A percentile compares a stretch with the other conserved stretches of the same genome.
phyloP scores from a whole-genome alignment of 257 asterid genomes.

The Galeopsis tetrahit region DNA sequence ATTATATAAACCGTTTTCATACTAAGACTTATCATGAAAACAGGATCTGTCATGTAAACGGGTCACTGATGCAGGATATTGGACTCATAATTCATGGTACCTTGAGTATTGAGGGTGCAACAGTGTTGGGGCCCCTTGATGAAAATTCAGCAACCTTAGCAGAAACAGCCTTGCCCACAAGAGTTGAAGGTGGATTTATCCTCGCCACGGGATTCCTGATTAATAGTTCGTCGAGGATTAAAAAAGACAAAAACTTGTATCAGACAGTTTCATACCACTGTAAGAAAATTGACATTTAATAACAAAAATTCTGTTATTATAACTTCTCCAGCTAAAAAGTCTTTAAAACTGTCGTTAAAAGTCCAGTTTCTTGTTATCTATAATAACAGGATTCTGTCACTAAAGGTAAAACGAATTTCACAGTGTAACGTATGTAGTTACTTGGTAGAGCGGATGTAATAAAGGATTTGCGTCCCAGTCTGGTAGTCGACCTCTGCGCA shows the following conservation, averaged over 20 bases:
- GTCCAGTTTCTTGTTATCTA: too few species aligned
- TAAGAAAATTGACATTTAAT: too few species aligned
- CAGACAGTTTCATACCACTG: too few species aligned
- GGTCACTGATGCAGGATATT: too few species aligned
- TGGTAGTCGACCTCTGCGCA: constrained; percentile 49
- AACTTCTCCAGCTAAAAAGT: too few species aligned
- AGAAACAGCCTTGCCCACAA: constrained; percentile 40
- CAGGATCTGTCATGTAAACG: too few species aligned
- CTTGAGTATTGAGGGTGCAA: constrained; percentile 47
- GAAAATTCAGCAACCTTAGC: constrained; percentile 48
- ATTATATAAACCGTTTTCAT: too few species aligned
- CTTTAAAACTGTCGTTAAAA: too few species aligned
- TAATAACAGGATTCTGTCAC: too few species aligned
- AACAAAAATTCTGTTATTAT: too few species aligned
- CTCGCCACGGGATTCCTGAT: constrained; percentile 41
- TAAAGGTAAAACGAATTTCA: not conserved
- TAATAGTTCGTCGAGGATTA: not conserved
- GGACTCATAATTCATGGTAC: too few species aligned
- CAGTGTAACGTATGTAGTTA: not conserved
- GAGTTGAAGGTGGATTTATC: constrained; percentile 36
- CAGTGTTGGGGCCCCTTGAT: constrained; percentile 50
- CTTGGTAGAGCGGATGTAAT: constrained; percentile 48
- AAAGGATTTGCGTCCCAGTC: constrained; percentile 44
- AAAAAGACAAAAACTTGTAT: not conserved
- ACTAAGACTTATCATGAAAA: too few species aligned